Evolutionary conservation across 805 yeast genomes (phyloP), one percentile per base, ranked within the genome.

Genomic region (Lachancea waltii): DNA sequence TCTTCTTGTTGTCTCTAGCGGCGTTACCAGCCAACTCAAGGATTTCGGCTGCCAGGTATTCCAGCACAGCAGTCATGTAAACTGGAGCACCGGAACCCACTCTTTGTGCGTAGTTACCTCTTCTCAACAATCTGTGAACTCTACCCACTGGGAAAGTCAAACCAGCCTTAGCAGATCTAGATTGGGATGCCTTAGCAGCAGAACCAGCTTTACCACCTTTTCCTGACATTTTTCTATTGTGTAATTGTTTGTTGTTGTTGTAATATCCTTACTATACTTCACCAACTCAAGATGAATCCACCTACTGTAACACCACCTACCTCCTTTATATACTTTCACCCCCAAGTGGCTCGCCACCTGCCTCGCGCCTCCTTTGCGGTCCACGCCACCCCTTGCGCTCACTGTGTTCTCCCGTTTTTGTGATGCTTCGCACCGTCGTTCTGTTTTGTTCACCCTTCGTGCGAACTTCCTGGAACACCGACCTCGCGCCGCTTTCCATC

Each of bases 81-180:
- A 90, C 90, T 72, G 97, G 97, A 60, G 97, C 97, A 80, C 95
- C 96, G 54, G 97, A 87, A 79, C 97, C 97, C 58, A 90, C 82
- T 75, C 97, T 82, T 74, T 89, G 95, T 63, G 97, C 95, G 75
- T 90, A 85, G 81, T 89, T 85, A 67, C 95, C 96, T 73, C 83
- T 86, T 80, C 95, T 85, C 63, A 90, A 73, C 58, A 89, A 77
- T 74, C 97, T 81, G 77, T 90, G 96, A 56, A 90, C 92, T 81
- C 97, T 89, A 70, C 97, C 97, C 54, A 90, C 97, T 74, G 97
- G 97, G 94, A 90, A 90, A 60, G 95, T 85, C 64, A 90, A 79
- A 69, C 97, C 97, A 64, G 97, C 97, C 77, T 87, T 90, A 50
- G 96, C 81, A 56, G 97, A 90, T 81, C 97, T 86, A 41, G 97